Conservation (phyloP, 441 rosid genomes). For the Adansonia rubrostipa region DNA sequence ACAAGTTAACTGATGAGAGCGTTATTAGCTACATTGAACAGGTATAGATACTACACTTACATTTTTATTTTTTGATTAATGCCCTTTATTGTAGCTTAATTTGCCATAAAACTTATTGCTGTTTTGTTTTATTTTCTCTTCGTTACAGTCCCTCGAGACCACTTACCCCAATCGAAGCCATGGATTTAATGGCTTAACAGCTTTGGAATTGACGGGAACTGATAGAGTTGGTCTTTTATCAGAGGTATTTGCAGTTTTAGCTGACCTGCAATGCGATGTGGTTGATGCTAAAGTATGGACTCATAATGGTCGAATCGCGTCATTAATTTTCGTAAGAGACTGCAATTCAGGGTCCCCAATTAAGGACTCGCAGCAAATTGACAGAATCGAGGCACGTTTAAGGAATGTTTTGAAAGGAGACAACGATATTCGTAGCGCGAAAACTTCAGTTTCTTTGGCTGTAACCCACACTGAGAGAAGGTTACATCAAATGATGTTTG, state of each 20-base stretch:
- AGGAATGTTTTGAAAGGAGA: slow-evolving; percentile 64
- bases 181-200: slow-evolving; percentile 63
- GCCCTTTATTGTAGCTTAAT: no score
- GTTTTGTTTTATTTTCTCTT: not conserved
- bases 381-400: slow-evolving; percentile 66
- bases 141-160: slow-evolving; percentile 66
- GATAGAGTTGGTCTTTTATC: slow-evolving; percentile 39
- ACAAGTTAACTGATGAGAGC: slow-evolving; percentile 62
- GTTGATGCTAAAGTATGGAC: slow-evolving; percentile 96
- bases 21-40: slow-evolving; percentile 55
- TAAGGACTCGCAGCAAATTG: slow-evolving; percentile 64
- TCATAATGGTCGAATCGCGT: slow-evolving; percentile 84
- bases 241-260: slow-evolving; percentile 84
- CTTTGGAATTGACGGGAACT: slow-evolving; percentile 44
- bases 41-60: slow-evolving; percentile 22
- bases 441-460: slow-evolving; percentile 65
- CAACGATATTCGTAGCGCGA: slow-evolving; percentile 32
- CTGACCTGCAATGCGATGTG: slow-evolving; percentile 78
- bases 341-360: slow-evolving; percentile 69
- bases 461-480: slow-evolving; percentile 79
- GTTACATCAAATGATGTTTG: slow-evolving; percentile 94
- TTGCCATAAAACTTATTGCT: not conserved
- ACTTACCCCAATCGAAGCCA: slow-evolving; percentile 56
- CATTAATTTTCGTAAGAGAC: slow-evolving; percentile 71
- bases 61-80: no score